Percentiles rank a stretch among this genome's conserved stretches.
phyloP scores from a whole-genome alignment of 352 stramenopile species.

The Pythium monospermum region DNA sequence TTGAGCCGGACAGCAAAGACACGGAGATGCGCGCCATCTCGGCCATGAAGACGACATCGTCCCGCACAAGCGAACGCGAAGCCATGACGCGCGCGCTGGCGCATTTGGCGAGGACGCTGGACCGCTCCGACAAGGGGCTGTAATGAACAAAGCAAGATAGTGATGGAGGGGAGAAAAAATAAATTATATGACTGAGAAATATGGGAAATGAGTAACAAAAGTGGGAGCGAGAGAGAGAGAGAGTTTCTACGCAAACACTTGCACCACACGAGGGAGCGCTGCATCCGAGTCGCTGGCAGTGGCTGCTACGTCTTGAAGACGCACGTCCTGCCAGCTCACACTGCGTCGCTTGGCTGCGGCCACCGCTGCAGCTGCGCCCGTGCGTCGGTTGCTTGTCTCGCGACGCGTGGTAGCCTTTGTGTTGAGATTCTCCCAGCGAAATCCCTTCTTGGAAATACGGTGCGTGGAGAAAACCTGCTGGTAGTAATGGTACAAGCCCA shows the following conservation, averaged over 20 bases:
- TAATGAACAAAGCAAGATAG: not conserved
- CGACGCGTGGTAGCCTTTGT: not conserved
- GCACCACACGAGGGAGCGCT: constrained; percentile 6
- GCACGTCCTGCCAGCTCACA: constrained; percentile 27
- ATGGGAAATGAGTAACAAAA: not conserved
- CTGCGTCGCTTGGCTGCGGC: constrained; percentile 21
- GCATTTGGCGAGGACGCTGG: constrained; percentile 68
- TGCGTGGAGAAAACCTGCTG: constrained; percentile 22
- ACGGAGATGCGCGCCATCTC: constrained; percentile 82
- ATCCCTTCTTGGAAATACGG: not conserved
- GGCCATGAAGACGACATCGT: constrained; percentile 79
- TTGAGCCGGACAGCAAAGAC: constrained; percentile 94
- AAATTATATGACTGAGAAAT: constrained; percentile 14
- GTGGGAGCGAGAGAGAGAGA: not conserved
- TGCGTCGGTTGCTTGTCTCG: no score
- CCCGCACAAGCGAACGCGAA: constrained; percentile 78
- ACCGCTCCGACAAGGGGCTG: constrained; percentile 22
- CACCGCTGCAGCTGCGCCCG: not conserved
- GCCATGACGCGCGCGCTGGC: constrained; percentile 76
- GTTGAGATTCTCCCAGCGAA: constrained; percentile 12
- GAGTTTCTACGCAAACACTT: constrained; percentile 14
- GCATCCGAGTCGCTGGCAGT: not conserved
- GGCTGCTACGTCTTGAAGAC: constrained; percentile 3
- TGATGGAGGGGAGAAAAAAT: constrained; percentile 5
- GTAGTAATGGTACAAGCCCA: constrained; percentile 58